Conservation (phyloP, 2,329 filamentous ascomycete genomes). For the Zymoseptoria pseudotritici region DNA sequence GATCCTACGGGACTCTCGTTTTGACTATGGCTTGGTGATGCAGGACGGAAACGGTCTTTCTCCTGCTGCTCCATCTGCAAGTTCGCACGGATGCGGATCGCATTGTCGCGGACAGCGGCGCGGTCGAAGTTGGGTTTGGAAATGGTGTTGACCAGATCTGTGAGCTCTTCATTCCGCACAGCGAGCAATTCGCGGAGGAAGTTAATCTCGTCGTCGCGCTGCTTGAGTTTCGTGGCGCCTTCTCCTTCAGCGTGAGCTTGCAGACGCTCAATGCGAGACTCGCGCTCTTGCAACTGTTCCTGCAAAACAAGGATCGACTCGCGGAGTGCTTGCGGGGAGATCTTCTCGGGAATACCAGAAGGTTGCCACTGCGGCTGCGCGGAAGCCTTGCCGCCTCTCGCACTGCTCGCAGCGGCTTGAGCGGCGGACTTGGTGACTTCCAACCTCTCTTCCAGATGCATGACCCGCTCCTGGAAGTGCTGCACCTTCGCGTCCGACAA, state of each 20-base stretch:
- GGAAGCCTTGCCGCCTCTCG: constrained; percentile 16
- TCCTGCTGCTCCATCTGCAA: constrained; percentile 98
- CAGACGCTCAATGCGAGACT: constrained; percentile 80
- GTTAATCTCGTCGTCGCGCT: constrained; percentile 85
- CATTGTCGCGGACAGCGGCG: constrained; percentile 75
- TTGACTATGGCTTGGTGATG: constrained; percentile 20
- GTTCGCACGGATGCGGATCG: constrained; percentile 87
- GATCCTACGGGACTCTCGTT: constrained; percentile 35
- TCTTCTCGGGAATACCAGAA: constrained; percentile 62
- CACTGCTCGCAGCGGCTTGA: constrained; percentile 68
- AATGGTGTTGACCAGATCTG: constrained; percentile 79
- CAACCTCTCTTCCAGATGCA: constrained; percentile 81
- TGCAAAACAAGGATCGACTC: constrained; percentile 96
- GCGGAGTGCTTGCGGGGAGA: constrained; percentile 86
- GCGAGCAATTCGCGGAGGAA: constrained; percentile 92
- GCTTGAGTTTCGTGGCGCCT: constrained; percentile 72
- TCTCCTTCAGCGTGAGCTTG: constrained; percentile 73
- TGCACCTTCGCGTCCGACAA: constrained; percentile 78
- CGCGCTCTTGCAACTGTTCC: constrained; percentile 91
- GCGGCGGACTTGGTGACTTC: constrained; percentile 85
- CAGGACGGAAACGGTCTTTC: constrained; percentile 65
- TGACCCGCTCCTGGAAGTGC: constrained; percentile 76
- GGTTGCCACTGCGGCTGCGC: constrained; percentile 1
- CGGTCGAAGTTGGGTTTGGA: constrained; percentile 66
- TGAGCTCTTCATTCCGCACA: constrained; percentile 82